Percentiles rank a stretch among this genome's conserved stretches.
These are phyloP conservation scores for Entoloma clypeatum DNA, from an alignment of 1,284 basidiomycete genomes.

Conservation along the genomic window DNA sequence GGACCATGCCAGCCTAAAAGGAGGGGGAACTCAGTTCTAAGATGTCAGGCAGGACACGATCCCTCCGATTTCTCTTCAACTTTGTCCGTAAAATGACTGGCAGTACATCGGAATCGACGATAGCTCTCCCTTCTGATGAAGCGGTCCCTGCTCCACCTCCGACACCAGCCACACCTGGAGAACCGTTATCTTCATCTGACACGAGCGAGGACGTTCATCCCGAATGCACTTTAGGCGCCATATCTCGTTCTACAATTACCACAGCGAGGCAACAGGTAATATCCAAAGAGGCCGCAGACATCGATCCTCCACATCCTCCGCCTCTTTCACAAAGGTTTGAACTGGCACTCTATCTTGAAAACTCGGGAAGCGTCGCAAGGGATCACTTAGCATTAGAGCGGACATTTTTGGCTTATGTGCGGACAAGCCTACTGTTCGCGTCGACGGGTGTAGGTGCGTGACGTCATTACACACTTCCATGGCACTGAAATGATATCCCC, in stretches of 20 bases:
- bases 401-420: conserved; percentile 48
- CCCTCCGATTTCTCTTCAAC: no score
- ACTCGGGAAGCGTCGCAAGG: conserved; percentile 42
- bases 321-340: conserved; percentile 9
- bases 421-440: conserved; percentile 43
- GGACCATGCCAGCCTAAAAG: no score
- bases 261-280: background rate
- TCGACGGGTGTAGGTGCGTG: conserved; percentile 47
- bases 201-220: no score
- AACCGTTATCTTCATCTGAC: no score
- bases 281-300: conserved; percentile 7
- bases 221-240: no score
- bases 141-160: background rate
- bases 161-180: no score
- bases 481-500: background rate
- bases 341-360: conserved; percentile 34
- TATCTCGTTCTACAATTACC: background rate
- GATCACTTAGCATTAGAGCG: conserved; percentile 49
- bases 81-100: no score
- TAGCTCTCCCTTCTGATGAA: no score
- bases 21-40: background rate
- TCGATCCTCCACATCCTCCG: background rate
- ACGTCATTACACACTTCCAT: conserved; percentile 2
- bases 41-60: background rate
- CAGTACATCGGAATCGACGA: no score